Percentiles rank a stretch among this genome's conserved stretches.
These are phyloP conservation scores for Aspergillus sp. DNA, from an alignment of 2,329 filamentous ascomycete genomes.

Conservation along the genomic window DNA sequence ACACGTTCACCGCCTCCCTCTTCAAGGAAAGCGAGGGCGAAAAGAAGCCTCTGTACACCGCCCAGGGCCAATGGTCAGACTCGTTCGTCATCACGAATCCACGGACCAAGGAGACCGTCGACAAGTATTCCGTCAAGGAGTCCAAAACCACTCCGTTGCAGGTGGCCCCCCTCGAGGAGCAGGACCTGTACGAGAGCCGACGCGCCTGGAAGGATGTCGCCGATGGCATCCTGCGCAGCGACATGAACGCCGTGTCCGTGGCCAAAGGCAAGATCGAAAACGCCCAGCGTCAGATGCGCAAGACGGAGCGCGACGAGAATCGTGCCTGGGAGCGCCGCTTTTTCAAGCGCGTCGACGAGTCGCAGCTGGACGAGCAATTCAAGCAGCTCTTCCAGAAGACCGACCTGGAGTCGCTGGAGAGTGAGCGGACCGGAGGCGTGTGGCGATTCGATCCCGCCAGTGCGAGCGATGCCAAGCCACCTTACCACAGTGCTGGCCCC, in stretches of 20 bases:
- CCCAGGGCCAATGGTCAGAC: conserved; percentile 88
- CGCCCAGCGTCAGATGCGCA: conserved; percentile 73
- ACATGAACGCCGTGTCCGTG: conserved; percentile 73
- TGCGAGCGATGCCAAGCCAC: conserved; percentile 42
- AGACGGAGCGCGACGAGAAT: conserved; percentile 71
- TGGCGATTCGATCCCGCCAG: conserved; percentile 65
- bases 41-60: conserved; percentile 70
- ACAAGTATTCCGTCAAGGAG: conserved; percentile 60
- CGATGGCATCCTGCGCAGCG: conserved; percentile 71
- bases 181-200: conserved; percentile 83
- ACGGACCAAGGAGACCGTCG: conserved; percentile 50
- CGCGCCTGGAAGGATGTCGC: conserved; percentile 87
- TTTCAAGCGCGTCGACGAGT: conserved; percentile 55
- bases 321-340: conserved; percentile 79
- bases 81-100: conserved; percentile 74
- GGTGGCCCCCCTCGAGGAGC: conserved; percentile 70
- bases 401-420: conserved; percentile 48
- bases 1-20: conserved; percentile 74
- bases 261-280: conserved; percentile 92
- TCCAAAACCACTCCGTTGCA: conserved; percentile 64
- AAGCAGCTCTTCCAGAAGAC: conserved; percentile 42
- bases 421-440: conserved; percentile 65
- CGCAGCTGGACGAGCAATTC: conserved; percentile 38
- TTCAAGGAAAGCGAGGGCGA: conserved; percentile 66
- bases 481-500: conserved; percentile 41